Conservation (phyloP, 1,284 basidiomycete genomes). For the Trametes hirsuta region DNA sequence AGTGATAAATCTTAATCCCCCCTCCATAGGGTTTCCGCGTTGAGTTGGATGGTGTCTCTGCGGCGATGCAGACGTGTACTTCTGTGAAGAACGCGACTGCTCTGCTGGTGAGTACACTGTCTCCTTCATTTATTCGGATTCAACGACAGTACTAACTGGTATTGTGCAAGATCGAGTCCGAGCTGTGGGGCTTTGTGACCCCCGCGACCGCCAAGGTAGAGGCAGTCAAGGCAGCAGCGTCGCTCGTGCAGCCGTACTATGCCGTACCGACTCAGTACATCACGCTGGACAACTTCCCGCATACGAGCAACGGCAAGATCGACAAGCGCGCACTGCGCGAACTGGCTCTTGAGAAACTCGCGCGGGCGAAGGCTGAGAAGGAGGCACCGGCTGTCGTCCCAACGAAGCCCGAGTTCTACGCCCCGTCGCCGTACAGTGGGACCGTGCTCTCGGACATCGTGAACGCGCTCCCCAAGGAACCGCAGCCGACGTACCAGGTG, state of each 20-base stretch:
- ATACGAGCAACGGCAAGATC: conserved; percentile 51
- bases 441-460: conserved; percentile 27
- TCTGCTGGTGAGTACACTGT: conserved; percentile 37
- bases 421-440: conserved; percentile 26
- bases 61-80: conserved; percentile 55
- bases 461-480: conserved; percentile 17
- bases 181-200: conserved; percentile 59
- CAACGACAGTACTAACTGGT: background rate
- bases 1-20: background rate
- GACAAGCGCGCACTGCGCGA: conserved; percentile 54
- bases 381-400: conserved; percentile 22
- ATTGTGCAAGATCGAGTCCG: conserved; percentile 41
- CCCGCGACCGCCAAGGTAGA: conserved; percentile 45
- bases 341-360: conserved; percentile 40
- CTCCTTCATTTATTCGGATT: background rate
- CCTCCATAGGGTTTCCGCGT: conserved; percentile 57
- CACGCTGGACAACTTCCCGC: conserved; percentile 48
- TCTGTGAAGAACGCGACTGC: conserved; percentile 52
- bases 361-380: conserved; percentile 17
- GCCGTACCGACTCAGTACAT: conserved; percentile 54
- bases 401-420: conserved; percentile 29
- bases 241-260: conserved; percentile 60
- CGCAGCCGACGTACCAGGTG: conserved; percentile 26
- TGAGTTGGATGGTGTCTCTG: conserved; percentile 61
- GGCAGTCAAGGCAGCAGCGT: conserved; percentile 45